Conservation (phyloP, 345 rosid genomes). For the Salix dunnii region DNA sequence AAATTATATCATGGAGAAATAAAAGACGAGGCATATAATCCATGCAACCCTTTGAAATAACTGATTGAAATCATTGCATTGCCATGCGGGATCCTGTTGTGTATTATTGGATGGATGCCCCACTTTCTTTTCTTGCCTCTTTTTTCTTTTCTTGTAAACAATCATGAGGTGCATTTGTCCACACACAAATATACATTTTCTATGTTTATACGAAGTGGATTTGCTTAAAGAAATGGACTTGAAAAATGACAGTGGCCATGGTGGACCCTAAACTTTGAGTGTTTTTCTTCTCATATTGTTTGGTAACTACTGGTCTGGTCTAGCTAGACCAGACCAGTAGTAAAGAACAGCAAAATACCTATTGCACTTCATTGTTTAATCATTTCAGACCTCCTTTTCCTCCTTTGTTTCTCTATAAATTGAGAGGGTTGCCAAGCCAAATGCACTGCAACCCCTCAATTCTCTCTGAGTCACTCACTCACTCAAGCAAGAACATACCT, state of each 20-base stretch:
- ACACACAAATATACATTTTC: too few species aligned
- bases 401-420: slow-evolving; percentile 52
- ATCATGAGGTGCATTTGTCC: not conserved
- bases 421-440: slow-evolving; percentile 17
- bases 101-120: not conserved
- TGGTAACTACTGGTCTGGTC: not conserved
- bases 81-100: too few species aligned
- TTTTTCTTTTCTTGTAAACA: too few species aligned
- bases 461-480: not conserved
- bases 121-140: not conserved
- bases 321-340: not conserved
- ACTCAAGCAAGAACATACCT: not conserved
- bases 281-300: not conserved
- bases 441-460: slow-evolving; percentile 14
- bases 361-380: not conserved
- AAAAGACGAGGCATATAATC: too few species aligned
- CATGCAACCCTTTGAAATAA: too few species aligned
- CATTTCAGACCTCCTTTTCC: slow-evolving; percentile 6
- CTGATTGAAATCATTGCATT: too few species aligned
- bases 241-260: not conserved
- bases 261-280: not conserved
- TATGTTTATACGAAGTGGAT: not conserved
- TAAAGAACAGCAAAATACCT: not conserved
- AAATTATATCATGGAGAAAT: too few species aligned
- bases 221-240: not conserved